These are phyloP conservation scores for Tetragonia tetragonoides DNA, from an alignment of 148 eudicot species.

Conservation along the genomic window DNA sequence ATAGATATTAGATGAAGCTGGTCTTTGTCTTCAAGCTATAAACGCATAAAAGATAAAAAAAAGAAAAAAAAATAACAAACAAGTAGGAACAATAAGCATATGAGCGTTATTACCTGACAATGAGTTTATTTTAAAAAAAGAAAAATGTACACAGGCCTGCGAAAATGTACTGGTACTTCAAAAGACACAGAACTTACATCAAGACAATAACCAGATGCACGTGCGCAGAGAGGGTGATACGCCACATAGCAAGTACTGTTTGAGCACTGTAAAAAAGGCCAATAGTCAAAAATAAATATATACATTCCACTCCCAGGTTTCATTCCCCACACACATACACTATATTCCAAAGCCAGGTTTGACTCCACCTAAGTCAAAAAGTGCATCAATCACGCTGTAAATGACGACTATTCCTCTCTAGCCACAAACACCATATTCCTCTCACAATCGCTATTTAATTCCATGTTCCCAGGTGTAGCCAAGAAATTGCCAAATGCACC, in stretches of 20 bases:
- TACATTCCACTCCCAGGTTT: too few species aligned
- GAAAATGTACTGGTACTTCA: not conserved
- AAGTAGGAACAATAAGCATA: not conserved
- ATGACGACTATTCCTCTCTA: not conserved
- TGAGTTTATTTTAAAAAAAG: not conserved
- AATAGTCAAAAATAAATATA: not conserved
- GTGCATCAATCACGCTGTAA: not conserved
- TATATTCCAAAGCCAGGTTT: too few species aligned
- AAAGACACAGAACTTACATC: constrained; percentile 52
- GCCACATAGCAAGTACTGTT: constrained; percentile 80
- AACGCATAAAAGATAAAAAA: constrained; percentile 18
- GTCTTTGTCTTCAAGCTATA: constrained; percentile 86
- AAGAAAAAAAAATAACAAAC: constrained; percentile 13
- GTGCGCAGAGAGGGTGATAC: constrained; percentile 98
- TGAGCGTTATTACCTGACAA: constrained; percentile 5
- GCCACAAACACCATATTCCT: not conserved
- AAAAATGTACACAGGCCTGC: not conserved
- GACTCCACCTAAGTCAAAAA: too few species aligned
- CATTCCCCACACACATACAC: too few species aligned
- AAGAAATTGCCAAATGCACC: too few species aligned
- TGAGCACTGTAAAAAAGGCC: constrained; percentile 64
- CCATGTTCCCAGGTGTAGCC: too few species aligned
- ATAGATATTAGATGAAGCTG: constrained; percentile 62
- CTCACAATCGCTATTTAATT: too few species aligned
- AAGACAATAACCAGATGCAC: constrained; percentile 87